These are phyloP conservation scores for Saccharomycopsis vini DNA, from an alignment of 805 yeast genomes.

Conservation along the genomic window DNA sequence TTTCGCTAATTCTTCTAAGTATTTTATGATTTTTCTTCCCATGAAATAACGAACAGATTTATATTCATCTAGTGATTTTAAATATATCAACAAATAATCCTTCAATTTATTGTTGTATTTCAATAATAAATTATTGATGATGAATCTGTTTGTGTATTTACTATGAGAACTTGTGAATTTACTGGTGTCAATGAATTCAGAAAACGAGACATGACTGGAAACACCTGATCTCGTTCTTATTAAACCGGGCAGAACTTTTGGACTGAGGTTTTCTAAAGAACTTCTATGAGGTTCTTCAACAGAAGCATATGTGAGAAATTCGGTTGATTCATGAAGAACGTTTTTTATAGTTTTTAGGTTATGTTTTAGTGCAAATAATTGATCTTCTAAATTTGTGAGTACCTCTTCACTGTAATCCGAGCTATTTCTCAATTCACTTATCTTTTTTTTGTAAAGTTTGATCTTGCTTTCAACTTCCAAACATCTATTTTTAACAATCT, in stretches of 20 bases:
- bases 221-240: background rate
- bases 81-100: constrained; percentile 40
- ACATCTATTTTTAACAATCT: constrained; percentile 34
- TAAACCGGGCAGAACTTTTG: too few relatives aligned
- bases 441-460: constrained; percentile 24
- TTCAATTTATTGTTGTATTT: constrained; percentile 46
- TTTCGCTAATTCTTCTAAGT: constrained; percentile 34
- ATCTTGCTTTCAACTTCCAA: constrained; percentile 34
- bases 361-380: constrained; percentile 27
- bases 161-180: constrained; percentile 2
- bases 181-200: constrained; percentile 4
- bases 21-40: constrained; percentile 41
- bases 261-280: background rate
- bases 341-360: constrained; percentile 26
- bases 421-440: constrained; percentile 18
- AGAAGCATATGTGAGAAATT: constrained; percentile 12
- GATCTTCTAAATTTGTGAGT: constrained; percentile 17
- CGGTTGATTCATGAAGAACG: constrained; percentile 26
- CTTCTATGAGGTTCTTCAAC: constrained; percentile 10
- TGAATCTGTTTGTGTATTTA: constrained; percentile 47
- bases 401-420: constrained; percentile 6
- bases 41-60: constrained; percentile 36
- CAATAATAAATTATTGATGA: constrained; percentile 45
- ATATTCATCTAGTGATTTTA: constrained; percentile 35
- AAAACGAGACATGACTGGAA: constrained; percentile 17